Evolutionary conservation across 306 rosid species (phyloP).

Genomic region (Acmispon strigosus): DNA sequence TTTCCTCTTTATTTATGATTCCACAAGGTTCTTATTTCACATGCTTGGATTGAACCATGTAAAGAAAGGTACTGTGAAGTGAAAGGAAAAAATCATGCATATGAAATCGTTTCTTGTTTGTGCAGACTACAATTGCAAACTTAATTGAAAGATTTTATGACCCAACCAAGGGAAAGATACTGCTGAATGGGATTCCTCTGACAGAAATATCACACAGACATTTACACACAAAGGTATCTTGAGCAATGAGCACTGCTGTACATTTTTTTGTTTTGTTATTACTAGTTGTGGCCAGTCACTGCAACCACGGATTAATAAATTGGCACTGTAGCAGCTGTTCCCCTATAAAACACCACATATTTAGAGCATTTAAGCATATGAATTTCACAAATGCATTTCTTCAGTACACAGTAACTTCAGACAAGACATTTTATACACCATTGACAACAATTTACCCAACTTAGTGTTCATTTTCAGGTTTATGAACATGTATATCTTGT

Average conservation of each 20-base stretch:
- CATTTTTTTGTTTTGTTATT: not conserved
- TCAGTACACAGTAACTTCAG: not conserved
- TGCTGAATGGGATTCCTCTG: slow-evolving; percentile 66
- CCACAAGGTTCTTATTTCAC: not conserved
- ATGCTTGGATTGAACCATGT: slow-evolving; percentile 12
- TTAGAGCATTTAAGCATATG: not conserved
- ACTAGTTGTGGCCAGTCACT: not conserved
- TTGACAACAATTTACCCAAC: not conserved
- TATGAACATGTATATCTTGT: not conserved
- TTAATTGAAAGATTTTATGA: slow-evolving; percentile 85
- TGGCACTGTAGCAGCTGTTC: slow-evolving; percentile 11
- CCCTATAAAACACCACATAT: not conserved
- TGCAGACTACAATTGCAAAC: slow-evolving; percentile 91
- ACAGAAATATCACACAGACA: slow-evolving; percentile 69
- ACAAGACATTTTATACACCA: not conserved
- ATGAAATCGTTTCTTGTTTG: slow-evolving; percentile 6
- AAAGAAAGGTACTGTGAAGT: slow-evolving; percentile 2
- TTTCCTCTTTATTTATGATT: slow-evolving; percentile 4
- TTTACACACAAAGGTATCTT: slow-evolving; percentile 68
- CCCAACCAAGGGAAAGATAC: slow-evolving; percentile 64
- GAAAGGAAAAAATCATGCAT: not conserved
- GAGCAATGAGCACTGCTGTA: too few species aligned
- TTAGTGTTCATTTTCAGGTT: slow-evolving; percentile 2
- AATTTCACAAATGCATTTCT: not conserved
- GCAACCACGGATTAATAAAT: not conserved